Percentiles rank a stretch among this genome's conserved stretches.
These are phyloP conservation scores for Zygoascus sp. DNA, from an alignment of 1,139 yeast species.

Conservation along the genomic window DNA sequence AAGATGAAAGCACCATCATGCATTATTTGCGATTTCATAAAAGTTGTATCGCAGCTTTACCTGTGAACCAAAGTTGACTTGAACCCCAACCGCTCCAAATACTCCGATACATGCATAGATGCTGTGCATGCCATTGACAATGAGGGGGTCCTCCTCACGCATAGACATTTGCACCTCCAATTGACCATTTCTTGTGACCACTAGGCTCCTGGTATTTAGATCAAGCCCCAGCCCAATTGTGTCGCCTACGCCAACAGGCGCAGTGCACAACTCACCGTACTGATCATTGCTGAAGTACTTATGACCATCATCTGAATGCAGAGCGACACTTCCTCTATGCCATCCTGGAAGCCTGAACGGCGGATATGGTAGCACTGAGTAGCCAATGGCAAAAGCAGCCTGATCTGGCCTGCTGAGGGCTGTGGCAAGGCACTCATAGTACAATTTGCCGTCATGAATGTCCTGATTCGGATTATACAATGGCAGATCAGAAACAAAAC, in stretches of 20 bases:
- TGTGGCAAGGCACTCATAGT: slow-evolving; percentile 28
- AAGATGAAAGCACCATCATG: neutral
- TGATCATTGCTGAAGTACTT: slow-evolving; percentile 29
- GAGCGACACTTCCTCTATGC: slow-evolving; percentile 32
- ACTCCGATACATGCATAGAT: slow-evolving; percentile 31
- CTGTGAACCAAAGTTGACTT: slow-evolving; percentile 23
- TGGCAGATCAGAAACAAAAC: slow-evolving; percentile 25
- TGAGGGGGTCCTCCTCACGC: slow-evolving; percentile 18
- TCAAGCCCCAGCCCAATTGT: slow-evolving; percentile 30
- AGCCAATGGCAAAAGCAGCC: slow-evolving; percentile 29
- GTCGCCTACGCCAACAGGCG: slow-evolving; percentile 24
- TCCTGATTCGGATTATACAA: slow-evolving; percentile 20
- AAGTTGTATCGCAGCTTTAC: slow-evolving; percentile 14
- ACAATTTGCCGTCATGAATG: slow-evolving; percentile 18
- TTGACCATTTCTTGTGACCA: slow-evolving; percentile 25
- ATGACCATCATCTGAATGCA: slow-evolving; percentile 32
- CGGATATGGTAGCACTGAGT: slow-evolving; percentile 30
- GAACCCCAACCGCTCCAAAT: slow-evolving; percentile 27
- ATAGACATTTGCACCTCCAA: slow-evolving; percentile 26
- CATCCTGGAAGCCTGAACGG: slow-evolving; percentile 31
- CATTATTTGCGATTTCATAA: neutral
- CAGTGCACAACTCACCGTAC: slow-evolving; percentile 25
- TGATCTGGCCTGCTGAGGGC: slow-evolving; percentile 22
- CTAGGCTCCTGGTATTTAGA: slow-evolving; percentile 20
- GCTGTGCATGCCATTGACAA: slow-evolving; percentile 26